Evolutionary conservation across 2,329 filamentous ascomycete species (phyloP), one percentile per base, ranked within the genome.

Genomic region (Aspergillus neotritici): DNA sequence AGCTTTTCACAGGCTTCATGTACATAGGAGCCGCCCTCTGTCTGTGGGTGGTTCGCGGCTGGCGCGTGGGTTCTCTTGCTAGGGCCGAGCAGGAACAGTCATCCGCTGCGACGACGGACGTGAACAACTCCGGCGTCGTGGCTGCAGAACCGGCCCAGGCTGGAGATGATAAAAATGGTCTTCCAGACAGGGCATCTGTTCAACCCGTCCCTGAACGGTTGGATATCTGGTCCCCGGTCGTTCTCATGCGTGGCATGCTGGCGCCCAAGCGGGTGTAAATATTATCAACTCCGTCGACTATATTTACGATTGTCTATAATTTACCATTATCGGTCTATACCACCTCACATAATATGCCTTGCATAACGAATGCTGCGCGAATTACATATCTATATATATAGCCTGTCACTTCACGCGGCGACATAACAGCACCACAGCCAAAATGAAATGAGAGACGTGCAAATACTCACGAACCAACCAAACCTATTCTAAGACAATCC

Each of bases 1-100:
- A 72, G 50, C 53, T 84, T 1, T 84, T 84, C 49, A 74, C 76
- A 0, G 81, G 78, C 2, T 67, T 79, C 46, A 77, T 83, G 69
- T 86, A 78, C 51, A 58, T 84, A 15, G 73, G 66, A 2, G 77
- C 75, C 11, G 75, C 76, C 12, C 13, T 73, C 7, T 79, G 70
- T 49, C 41, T 69, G 28, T 70, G 66, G 65, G 21, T 70, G 5
- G 63, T 68, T 6, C 35, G 53, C 31, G 63, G 61, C 4, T 69
- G 66, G 66, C 67, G 67, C 47, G 58, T 69, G n/a, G 59, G 60
- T 4, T 56, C 67, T 14, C 43, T 58, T n/a, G 47, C 43, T 30
- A 49, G 38, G 34, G 53, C 31, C 3, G 48, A 52, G 34, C 46
- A 42, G 31, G 44, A 43, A 41, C 40, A 44, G 10, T 43, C 44